These are phyloP conservation scores for Trichomonas vaginalis DNA, from an alignment of 208 protist species.

Conservation along the genomic window DNA sequence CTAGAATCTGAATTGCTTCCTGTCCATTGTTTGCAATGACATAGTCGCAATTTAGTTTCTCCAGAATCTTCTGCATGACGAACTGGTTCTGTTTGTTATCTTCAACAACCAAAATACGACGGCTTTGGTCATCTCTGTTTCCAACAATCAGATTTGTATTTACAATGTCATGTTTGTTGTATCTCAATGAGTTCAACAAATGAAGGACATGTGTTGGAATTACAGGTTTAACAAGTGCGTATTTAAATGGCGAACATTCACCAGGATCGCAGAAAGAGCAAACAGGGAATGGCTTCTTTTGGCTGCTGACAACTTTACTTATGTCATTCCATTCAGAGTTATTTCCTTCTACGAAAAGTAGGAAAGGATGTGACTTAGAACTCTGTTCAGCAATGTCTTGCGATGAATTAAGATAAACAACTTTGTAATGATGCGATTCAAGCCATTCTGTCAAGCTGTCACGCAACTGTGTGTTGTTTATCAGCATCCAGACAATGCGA, in stretches of 20 bases:
- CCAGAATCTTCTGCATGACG: neutral
- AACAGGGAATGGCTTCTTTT: neutral
- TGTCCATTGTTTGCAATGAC: neutral
- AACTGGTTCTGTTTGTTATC: neutral
- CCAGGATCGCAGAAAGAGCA: neutral
- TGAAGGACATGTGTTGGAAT: neutral
- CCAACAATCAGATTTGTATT: neutral
- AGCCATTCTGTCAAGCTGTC: neutral
- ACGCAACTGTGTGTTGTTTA: neutral
- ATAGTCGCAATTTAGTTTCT: neutral
- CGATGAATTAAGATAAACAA: neutral
- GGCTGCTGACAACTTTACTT: neutral
- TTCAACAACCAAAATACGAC: neutral
- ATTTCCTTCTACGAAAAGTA: neutral
- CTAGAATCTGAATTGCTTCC: neutral
- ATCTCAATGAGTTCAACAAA: neutral
- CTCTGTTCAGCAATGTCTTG: neutral
- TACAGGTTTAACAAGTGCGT: neutral
- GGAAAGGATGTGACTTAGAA: neutral
- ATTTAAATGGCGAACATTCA: neutral
- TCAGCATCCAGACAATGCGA: neutral
- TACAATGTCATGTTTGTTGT: neutral
- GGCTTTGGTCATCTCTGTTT: neutral
- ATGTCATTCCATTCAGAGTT: neutral
- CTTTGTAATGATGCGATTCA: neutral